Percentiles rank a stretch among this genome's conserved stretches.
phyloP scores from a whole-genome alignment of 768 basidiomycete genomes.

The Rhodotorula toruloides region DNA sequence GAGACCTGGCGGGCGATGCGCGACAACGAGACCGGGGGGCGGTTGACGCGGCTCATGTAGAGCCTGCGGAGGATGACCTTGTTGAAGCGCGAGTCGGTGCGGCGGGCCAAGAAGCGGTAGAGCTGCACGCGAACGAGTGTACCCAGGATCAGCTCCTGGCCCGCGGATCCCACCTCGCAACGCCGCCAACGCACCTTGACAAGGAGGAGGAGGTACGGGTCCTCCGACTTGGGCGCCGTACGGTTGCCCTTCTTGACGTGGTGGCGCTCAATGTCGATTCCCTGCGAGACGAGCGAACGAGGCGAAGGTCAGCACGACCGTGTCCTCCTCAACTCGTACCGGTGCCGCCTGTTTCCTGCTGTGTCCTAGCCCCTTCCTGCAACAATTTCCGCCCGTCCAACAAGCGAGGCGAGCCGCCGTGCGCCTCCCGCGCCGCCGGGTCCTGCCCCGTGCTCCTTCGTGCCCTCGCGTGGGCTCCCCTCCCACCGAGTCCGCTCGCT shows the following conservation, averaged over 20 bases:
- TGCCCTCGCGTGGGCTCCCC: too few relatives aligned
- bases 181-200: slow-evolving; percentile 69
- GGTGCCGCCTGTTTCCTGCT: too few relatives aligned
- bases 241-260: slow-evolving; percentile 98
- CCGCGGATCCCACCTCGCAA: too few relatives aligned
- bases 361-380: too few relatives aligned
- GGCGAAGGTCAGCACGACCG: too few relatives aligned
- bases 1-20: slow-evolving; percentile 60
- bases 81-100: slow-evolving; percentile 95
- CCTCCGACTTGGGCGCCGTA: slow-evolving; percentile 95
- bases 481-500: too few relatives aligned
- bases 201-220: slow-evolving; percentile 94
- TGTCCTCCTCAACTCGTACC: too few relatives aligned
- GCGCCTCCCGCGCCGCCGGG: too few relatives aligned
- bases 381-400: too few relatives aligned
- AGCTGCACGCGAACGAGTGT: slow-evolving; percentile 55
- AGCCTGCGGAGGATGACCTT: slow-evolving; percentile 93
- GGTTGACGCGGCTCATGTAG: slow-evolving; percentile 95
- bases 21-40: slow-evolving; percentile 91
- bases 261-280: slow-evolving; percentile 64
- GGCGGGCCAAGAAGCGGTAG: slow-evolving; percentile 96
- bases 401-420: too few relatives aligned
- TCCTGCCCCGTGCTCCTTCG: too few relatives aligned
- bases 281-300: slow-evolving; percentile 5
- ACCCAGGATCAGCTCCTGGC: background rate